These are phyloP conservation scores for Citrus hindsii DNA, from an alignment of 345 rosid species.

Conservation along the genomic window DNA sequence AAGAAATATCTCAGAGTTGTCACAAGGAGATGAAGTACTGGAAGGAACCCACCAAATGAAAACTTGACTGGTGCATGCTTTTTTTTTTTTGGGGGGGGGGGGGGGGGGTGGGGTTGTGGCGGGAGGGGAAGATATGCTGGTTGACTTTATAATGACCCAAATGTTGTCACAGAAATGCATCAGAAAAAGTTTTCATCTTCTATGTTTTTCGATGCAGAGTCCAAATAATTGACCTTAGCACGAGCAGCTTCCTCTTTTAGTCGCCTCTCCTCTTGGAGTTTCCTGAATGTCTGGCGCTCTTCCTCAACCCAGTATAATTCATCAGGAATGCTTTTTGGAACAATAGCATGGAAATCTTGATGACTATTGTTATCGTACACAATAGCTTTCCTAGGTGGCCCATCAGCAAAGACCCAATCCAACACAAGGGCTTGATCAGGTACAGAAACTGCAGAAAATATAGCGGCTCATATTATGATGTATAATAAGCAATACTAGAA, in stretches of 20 bases:
- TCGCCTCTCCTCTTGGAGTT: constrained; percentile 70
- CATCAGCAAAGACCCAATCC: constrained; percentile 96
- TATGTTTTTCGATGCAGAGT: neutral
- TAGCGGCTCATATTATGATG: neutral
- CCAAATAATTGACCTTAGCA: constrained; percentile 51
- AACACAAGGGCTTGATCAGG: constrained; percentile 60
- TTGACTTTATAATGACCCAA: neutral
- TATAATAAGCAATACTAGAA: neutral
- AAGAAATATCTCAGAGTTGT: constrained; percentile 10
- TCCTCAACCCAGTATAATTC: constrained; percentile 74
- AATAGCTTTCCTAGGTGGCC: constrained; percentile 66
- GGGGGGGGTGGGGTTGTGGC: too few relatives aligned
- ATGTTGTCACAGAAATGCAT: neutral
- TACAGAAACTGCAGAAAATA: constrained; percentile 58
- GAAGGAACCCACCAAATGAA: neutral
- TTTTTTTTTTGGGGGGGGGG: too few relatives aligned
- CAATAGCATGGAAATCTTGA: constrained; percentile 77
- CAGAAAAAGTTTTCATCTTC: neutral
- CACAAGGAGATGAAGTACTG: neutral
- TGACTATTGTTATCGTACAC: constrained; percentile 67
- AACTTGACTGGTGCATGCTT: neutral
- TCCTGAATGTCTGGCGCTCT: constrained; percentile 52
- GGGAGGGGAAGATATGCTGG: neutral
- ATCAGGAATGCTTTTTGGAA: constrained; percentile 45
- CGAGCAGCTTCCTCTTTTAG: constrained; percentile 64